Conservation (phyloP, 192 early-diverging fungal species). For the Coemansia sp. region DNA sequence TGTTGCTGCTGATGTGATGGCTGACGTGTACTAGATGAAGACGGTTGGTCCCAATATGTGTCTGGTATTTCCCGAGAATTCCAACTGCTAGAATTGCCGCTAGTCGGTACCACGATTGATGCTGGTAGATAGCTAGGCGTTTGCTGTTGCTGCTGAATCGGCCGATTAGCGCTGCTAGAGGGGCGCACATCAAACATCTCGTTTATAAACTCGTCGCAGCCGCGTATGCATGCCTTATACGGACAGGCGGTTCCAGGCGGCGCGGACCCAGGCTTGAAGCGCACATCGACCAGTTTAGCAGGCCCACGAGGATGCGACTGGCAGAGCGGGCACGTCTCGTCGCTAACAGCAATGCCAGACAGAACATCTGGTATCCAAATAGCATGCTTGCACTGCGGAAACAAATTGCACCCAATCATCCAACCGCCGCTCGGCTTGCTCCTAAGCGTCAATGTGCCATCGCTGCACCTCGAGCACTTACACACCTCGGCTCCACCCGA, state of each 20-base stretch:
- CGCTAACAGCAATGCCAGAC: slow-evolving; percentile 1
- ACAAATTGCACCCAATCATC: slow-evolving; percentile 51
- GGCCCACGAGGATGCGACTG: background rate
- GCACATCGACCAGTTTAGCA: slow-evolving; percentile 28
- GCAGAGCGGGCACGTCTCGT: slow-evolving; percentile 33
- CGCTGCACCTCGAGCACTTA: slow-evolving; percentile 20
- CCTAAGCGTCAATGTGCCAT: slow-evolving; percentile 14
- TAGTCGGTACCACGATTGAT: background rate
- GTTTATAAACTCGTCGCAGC: slow-evolving; percentile 48
- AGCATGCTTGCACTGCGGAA: slow-evolving; percentile 47
- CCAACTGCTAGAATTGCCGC: background rate
- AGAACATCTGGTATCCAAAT: slow-evolving; percentile 49
- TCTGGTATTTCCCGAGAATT: background rate
- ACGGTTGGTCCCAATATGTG: background rate
- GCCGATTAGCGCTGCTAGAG: background rate
- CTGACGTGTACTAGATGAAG: background rate
- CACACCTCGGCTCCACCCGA: slow-evolving; percentile 17
- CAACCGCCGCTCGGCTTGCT: slow-evolving; percentile 13
- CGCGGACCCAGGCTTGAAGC: slow-evolving; percentile 27
- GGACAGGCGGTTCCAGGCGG: slow-evolving; percentile 30
- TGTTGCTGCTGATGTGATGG: background rate
- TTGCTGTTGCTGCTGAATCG: slow-evolving; percentile 12
- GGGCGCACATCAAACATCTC: slow-evolving; percentile 31
- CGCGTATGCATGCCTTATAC: slow-evolving; percentile 36
- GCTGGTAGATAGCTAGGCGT: slow-evolving; percentile 4